phyloP scores from a whole-genome alignment of 2,329 filamentous ascomycete species.

The Fusarium sp. region DNA sequence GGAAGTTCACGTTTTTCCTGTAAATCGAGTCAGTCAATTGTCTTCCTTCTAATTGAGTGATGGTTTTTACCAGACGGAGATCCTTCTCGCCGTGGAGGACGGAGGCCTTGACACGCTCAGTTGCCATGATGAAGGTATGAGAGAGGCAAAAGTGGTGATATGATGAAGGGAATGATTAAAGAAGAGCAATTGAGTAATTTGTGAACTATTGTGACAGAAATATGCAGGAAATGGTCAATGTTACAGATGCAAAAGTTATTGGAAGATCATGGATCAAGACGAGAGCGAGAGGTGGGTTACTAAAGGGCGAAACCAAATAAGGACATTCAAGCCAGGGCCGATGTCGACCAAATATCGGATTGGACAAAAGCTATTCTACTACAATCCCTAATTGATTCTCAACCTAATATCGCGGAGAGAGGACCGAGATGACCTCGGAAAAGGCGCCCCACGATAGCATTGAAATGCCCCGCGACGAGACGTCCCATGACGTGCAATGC shows the following conservation, averaged over 20 bases:
- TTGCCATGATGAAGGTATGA: slow-evolving; percentile 36
- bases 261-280: slow-evolving; percentile 2
- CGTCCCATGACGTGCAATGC: slow-evolving; percentile 28
- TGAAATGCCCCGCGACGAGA: slow-evolving; percentile 9
- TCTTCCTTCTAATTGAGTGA: background rate
- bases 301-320: slow-evolving; percentile 11
- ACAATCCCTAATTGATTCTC: background rate
- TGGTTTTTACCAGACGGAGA: slow-evolving; percentile 57
- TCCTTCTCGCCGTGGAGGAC: slow-evolving; percentile 64
- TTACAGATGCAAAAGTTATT: slow-evolving; percentile 9
- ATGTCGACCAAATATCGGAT: slow-evolving; percentile 20
- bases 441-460: slow-evolving; percentile 22
- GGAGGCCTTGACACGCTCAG: slow-evolving; percentile 56
- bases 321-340: slow-evolving; percentile 7
- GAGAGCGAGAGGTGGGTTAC: slow-evolving; percentile 22
- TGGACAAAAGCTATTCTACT: background rate
- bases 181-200: slow-evolving; percentile 6
- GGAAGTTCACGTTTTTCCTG: slow-evolving; percentile 66
- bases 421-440: slow-evolving; percentile 28
- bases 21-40: background rate
- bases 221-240: background rate
- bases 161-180: background rate
- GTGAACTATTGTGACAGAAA: background rate
- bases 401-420: slow-evolving; percentile 25
- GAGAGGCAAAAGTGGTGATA: background rate